These are phyloP conservation scores for Fusarium anthophilum DNA, from an alignment of 2,329 filamentous ascomycete species.

Conservation along the genomic window DNA sequence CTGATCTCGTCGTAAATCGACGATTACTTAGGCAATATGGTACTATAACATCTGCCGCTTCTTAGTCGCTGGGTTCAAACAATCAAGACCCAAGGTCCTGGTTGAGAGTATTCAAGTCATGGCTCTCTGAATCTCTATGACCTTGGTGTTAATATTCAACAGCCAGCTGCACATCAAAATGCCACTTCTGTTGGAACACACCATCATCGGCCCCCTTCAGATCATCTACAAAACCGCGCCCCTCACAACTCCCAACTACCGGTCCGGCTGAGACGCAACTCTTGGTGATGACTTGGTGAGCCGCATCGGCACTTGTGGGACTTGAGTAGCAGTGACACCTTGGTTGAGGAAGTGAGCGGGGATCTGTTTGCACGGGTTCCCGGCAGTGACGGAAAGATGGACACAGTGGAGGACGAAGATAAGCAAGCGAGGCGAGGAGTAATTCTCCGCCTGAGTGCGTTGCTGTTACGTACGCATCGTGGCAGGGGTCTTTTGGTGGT, in stretches of 20 bases:
- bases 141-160: background rate
- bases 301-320: slow-evolving; percentile 14
- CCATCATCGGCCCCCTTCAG: background rate
- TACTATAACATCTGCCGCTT: background rate
- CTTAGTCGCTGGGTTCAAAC: background rate
- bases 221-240: background rate
- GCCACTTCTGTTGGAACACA: background rate
- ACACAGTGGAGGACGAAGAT: slow-evolving; percentile 5
- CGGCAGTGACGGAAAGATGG: slow-evolving; percentile 15
- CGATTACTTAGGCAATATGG: too few relatives aligned
- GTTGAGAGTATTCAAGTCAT: background rate
- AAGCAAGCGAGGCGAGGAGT: slow-evolving; percentile 10
- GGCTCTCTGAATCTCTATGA: background rate
- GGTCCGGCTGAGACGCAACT: background rate
- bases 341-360: background rate
- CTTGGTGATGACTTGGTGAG: slow-evolving; percentile 1
- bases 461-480: slow-evolving; percentile 27
- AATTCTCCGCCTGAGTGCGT: slow-evolving; percentile 26
- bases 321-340: background rate
- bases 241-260: background rate
- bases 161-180: background rate
- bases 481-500: slow-evolving; percentile 6
- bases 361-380: slow-evolving; percentile 6
- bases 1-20: background rate
- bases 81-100: background rate